These are phyloP conservation scores for Fusarium sp. DNA, from an alignment of 2,329 filamentous ascomycete genomes.

Conservation along the genomic window DNA sequence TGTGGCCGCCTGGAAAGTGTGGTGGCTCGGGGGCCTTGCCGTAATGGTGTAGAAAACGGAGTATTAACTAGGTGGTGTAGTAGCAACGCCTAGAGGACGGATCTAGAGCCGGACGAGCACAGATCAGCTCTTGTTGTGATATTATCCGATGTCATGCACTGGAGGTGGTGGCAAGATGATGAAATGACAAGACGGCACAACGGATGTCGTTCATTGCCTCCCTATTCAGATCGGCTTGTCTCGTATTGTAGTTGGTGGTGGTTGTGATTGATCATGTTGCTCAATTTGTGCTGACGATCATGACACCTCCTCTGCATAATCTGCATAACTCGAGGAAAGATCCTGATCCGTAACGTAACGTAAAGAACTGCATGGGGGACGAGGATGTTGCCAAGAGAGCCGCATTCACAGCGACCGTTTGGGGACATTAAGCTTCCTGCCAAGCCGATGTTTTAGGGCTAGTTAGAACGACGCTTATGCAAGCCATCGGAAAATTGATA, in stretches of 20 bases:
- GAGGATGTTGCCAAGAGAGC: slow-evolving; percentile 9
- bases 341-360: slow-evolving; percentile 24
- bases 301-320: neutral
- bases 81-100: neutral
- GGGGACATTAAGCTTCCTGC: neutral
- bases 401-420: slow-evolving; percentile 16
- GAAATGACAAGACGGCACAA: too few species aligned
- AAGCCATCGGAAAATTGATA: slow-evolving; percentile 11
- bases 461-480: slow-evolving; percentile 17
- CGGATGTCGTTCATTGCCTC: neutral
- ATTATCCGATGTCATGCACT: neutral
- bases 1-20: neutral
- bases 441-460: slow-evolving; percentile 18
- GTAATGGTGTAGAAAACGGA: neutral
- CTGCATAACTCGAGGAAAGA: neutral
- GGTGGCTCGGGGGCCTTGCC: neutral
- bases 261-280: neutral
- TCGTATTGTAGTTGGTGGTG: neutral
- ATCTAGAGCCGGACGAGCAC: neutral
- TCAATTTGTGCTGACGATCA: neutral
- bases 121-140: slow-evolving; percentile 7
- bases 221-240: neutral
- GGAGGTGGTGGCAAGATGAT: slow-evolving; percentile 4
- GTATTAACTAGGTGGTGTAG: neutral
- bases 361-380: neutral